Percentiles rank a stretch among this genome's conserved stretches.
These are phyloP conservation scores for Cryptosporidium viatorum DNA, from an alignment of 169 alveolate species.

Conservation along the genomic window DNA sequence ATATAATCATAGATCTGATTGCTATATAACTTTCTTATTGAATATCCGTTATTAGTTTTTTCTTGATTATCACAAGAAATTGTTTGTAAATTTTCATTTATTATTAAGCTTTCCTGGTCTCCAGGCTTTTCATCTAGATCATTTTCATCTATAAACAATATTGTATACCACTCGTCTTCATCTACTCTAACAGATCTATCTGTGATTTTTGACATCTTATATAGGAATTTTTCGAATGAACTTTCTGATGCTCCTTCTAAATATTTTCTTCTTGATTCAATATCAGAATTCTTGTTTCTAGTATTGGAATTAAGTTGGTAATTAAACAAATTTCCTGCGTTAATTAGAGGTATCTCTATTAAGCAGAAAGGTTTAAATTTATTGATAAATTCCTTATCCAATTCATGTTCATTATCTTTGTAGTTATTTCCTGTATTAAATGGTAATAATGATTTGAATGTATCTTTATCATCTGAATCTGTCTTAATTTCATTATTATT, in stretches of 20 bases:
- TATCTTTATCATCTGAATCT: constrained; percentile 3
- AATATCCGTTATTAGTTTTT: neutral
- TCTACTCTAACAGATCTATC: constrained; percentile 53
- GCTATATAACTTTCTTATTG: neutral
- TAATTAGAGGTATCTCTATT: constrained; percentile 46
- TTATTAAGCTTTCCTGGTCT: neutral
- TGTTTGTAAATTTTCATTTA: neutral
- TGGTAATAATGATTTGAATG: neutral
- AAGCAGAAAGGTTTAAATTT: constrained; percentile 18
- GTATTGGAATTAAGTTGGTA: neutral
- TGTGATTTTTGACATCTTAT: constrained; percentile 23
- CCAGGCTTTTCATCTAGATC: neutral
- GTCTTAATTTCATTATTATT: constrained; percentile 2
- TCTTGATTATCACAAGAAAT: neutral
- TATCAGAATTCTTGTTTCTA: neutral
- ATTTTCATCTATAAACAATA: constrained; percentile 36
- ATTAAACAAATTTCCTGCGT: neutral
- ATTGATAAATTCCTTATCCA: constrained; percentile 24
- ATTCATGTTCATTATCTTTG: neutral
- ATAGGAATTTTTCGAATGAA: constrained; percentile 50
- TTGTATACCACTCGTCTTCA: constrained; percentile 53
- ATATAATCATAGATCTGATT: neutral
- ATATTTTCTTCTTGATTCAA: constrained; percentile 16
- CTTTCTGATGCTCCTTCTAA: constrained; percentile 38
- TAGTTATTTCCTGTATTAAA: neutral